Conservation (phyloP, 768 basidiomycete species). For the Leccinum olivaceopallidum region DNA sequence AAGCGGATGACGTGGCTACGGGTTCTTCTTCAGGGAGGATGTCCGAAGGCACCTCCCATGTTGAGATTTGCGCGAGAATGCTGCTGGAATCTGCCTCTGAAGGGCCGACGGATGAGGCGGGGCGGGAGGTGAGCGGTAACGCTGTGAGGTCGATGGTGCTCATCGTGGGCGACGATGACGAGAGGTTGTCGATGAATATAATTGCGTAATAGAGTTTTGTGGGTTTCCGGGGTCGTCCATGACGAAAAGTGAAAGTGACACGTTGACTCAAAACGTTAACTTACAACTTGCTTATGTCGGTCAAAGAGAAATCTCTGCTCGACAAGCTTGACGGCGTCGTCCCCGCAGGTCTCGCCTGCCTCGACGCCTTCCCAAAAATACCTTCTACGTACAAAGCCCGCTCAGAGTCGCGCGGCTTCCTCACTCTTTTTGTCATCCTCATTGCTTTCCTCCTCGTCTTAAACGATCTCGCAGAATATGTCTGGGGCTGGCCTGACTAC, state of each 20-base stretch:
- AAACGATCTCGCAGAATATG: conserved; percentile 87
- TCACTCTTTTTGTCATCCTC: conserved; percentile 70
- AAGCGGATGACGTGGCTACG: not conserved
- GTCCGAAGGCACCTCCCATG: conserved; percentile 23
- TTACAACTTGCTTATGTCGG: not conserved
- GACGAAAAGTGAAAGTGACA: conserved; percentile 8
- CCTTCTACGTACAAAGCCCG: conserved; percentile 79
- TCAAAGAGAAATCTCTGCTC: conserved; percentile 42
- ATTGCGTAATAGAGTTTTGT: conserved; percentile 20
- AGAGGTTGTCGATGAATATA: not conserved
- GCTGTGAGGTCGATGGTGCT: conserved; percentile 18
- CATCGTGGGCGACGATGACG: conserved; percentile 24
- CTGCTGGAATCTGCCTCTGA: not conserved
- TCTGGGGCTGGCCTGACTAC: conserved; percentile 93
- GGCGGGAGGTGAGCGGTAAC: not conserved
- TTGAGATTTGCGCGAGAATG: conserved; percentile 17
- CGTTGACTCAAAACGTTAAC: conserved; percentile 4
- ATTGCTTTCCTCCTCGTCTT: conserved; percentile 74
- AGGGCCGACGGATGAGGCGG: not conserved
- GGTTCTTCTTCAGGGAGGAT: conserved; percentile 2
- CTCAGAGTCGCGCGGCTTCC: conserved; percentile 77
- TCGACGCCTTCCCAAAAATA: conserved; percentile 89
- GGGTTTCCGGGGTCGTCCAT: conserved; percentile 18
- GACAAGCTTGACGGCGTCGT: conserved; percentile 64
- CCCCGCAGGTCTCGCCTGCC: conserved; percentile 54